A percentile compares a stretch with the other conserved stretches of the same genome.
phyloP scores from a whole-genome alignment of 805 yeast species.

The Kuraishia cidri region DNA sequence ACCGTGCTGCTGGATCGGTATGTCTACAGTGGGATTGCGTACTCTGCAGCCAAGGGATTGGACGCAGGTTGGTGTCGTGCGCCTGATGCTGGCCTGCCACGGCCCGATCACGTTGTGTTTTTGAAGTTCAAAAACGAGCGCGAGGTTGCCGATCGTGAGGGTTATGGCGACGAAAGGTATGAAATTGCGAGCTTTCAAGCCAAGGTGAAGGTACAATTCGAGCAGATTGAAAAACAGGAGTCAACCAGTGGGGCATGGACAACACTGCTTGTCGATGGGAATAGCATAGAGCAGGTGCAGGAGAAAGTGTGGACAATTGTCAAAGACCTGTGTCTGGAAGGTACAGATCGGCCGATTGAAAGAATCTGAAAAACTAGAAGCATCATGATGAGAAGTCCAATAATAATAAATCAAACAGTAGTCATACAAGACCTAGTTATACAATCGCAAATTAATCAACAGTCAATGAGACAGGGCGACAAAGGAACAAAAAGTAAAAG shows the following conservation, averaged over 20 bases:
- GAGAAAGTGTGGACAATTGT: slow-evolving; percentile 30
- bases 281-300: slow-evolving; percentile 47
- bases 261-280: slow-evolving; percentile 51
- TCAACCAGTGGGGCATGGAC: slow-evolving; percentile 21
- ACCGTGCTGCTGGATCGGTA: slow-evolving; percentile 77
- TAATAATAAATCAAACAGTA: too few species aligned
- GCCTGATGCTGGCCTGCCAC: slow-evolving; percentile 81
- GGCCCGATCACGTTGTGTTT: slow-evolving; percentile 79
- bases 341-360: too few species aligned
- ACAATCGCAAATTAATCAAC: too few species aligned
- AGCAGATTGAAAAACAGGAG: slow-evolving; percentile 18
- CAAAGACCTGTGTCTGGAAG: slow-evolving; percentile 7
- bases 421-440: too few species aligned
- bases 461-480: too few species aligned
- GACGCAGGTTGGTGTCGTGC: slow-evolving; percentile 67
- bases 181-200: slow-evolving; percentile 69
- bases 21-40: slow-evolving; percentile 89
- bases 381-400: too few species aligned
- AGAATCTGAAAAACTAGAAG: too few species aligned
- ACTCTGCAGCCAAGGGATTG: slow-evolving; percentile 77
- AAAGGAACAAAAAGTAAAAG: too few species aligned
- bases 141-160: slow-evolving; percentile 44
- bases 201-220: slow-evolving; percentile 58
- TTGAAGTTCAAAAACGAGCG: slow-evolving; percentile 47
- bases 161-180: slow-evolving; percentile 93